phyloP scores from a whole-genome alignment of 108 stramenopile genomes.

The Skeletonema tropicum region DNA sequence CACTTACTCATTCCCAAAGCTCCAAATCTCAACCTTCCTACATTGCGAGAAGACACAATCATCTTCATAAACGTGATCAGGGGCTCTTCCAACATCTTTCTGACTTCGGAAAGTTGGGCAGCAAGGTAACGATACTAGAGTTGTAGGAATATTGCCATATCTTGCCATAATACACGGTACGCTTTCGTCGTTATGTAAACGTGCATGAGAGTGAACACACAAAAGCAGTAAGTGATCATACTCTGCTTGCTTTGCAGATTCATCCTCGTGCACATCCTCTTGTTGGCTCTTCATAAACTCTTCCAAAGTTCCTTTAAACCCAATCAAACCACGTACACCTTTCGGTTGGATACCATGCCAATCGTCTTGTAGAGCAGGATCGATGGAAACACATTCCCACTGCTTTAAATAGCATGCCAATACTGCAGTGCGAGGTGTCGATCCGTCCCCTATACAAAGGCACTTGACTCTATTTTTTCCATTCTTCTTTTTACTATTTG shows the following conservation, averaged over 20 bases:
- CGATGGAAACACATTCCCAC: conserved; percentile 57
- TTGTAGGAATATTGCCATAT: conserved; percentile 38
- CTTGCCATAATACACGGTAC: conserved; percentile 25
- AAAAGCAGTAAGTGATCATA: conserved; percentile 48
- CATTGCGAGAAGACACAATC: conserved; percentile 58
- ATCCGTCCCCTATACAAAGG: conserved; percentile 58
- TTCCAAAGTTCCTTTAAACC: conserved; percentile 50
- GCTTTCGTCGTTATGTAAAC: conserved; percentile 28
- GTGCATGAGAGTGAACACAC: conserved; percentile 65
- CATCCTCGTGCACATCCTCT: background rate
- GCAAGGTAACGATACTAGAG: conserved; percentile 54
- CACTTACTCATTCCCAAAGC: conserved; percentile 6
- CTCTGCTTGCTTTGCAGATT: background rate
- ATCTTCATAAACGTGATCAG: conserved; percentile 54
- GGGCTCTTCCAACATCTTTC: conserved; percentile 45
- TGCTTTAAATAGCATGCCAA: conserved; percentile 45
- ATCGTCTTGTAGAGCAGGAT: conserved; percentile 50
- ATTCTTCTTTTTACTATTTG: conserved; percentile 1
- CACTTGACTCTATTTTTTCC: conserved; percentile 29
- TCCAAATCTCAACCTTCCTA: conserved; percentile 59
- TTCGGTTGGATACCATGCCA: conserved; percentile 31
- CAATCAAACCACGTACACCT: conserved; percentile 35
- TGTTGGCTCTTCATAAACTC: conserved; percentile 29
- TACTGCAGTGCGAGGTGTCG: conserved; percentile 53
- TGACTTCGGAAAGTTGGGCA: conserved; percentile 52